Conservation (phyloP, 202 grass and related monocot species). For the Panicum hallii region DNA sequence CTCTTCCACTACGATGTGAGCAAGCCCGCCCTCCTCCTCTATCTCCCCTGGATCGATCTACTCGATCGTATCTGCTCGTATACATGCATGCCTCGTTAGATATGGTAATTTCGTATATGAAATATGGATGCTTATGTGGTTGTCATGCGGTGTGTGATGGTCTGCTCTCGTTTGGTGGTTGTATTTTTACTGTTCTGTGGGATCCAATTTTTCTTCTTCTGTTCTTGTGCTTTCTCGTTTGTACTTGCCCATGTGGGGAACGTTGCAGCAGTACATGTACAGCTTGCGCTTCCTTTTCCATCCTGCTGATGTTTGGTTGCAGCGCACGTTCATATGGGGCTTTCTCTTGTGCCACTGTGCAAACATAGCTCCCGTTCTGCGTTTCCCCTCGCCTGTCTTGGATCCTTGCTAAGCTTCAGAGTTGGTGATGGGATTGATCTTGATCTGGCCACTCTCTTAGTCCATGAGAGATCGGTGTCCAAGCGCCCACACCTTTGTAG, state of each 20-base stretch:
- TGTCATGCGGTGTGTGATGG: background rate
- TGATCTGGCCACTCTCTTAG: background rate
- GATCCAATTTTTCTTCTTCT: background rate
- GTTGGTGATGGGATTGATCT: background rate
- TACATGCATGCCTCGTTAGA: background rate
- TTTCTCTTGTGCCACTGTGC: background rate
- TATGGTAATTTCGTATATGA: background rate
- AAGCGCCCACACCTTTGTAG: background rate
- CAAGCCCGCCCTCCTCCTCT: background rate
- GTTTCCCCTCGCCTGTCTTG: background rate
- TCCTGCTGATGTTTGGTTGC: background rate
- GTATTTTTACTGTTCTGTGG: background rate
- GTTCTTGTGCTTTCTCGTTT: background rate
- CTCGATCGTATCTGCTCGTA: background rate
- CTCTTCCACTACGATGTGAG: conserved; percentile 88
- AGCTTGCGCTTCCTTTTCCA: background rate
- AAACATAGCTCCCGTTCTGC: background rate
- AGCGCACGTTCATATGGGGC: background rate
- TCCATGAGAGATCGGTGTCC: background rate
- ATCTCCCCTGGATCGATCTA: background rate
- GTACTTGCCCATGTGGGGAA: background rate
- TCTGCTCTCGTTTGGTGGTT: background rate
- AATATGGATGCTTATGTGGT: background rate
- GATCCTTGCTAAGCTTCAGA: background rate
- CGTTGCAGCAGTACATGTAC: background rate